Evolutionary conservation across 495 filamentous ascomycete species (phyloP), one percentile per base, ranked within the genome.

Genomic region (Podospora comata): DNA sequence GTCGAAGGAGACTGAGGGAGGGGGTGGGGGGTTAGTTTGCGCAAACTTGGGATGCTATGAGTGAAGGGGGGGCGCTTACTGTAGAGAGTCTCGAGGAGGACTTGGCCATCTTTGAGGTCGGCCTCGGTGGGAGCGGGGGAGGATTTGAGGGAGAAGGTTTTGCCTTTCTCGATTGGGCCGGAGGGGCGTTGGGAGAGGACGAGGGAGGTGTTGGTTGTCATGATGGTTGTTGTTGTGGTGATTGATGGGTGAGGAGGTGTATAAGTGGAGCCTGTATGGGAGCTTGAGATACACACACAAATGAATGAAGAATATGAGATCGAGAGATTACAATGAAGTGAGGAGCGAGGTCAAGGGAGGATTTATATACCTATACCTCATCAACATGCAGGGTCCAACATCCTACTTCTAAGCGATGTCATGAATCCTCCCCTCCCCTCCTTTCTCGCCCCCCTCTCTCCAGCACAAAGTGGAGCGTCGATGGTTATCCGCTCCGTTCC

Each of bases 71-170:
- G 23, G 23, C 1, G 23, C 23, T 23, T 23, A 23, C 23, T n/a
- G 53, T 73, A 6, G 48, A 28, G 13, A 19, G 32, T 16, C 32
- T 73, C 16, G 59, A 65, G 19, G 58, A 32, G 19, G 63, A 91
- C 72, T 67, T 91, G 82, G 71, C 88, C 85, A 73, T 86, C 78
- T 32, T 82, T 74, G n/a, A 87, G 81, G 54, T 84, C 78, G n/a
- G 71, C 68, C 58, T 75, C 72, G 11, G 81, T 73, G 4, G 85
- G 79, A 53, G 86, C 81, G 19, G 80, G 72, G 4, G 75, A 76
- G 54, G 76, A 80, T 59, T 79, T 77, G 20, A 88, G 75, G n/a
- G 75, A 79, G 75, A 90, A 90, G 63, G 86, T 88, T 65, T 78
- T 59, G 27, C 80, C 80, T 0, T 80, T 78, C 27, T 84, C 71